Evolutionary conservation across 2,329 filamentous ascomycete species (phyloP), one percentile per base, ranked within the genome.

Genomic region (Sordariomycetes sp.): DNA sequence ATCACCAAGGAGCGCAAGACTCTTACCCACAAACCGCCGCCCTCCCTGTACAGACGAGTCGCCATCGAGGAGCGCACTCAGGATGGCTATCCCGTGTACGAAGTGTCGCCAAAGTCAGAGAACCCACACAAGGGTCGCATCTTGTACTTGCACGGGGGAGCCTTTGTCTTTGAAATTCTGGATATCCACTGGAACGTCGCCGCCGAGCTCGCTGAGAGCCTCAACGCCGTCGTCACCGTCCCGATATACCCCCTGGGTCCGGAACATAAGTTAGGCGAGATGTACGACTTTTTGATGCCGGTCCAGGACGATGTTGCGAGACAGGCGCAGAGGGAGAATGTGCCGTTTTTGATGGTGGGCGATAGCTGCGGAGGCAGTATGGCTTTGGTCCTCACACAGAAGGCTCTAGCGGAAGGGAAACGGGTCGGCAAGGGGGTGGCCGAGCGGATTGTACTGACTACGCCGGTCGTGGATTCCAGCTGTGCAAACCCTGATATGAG

Each of bases 181-280:
- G 33, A 32, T 3, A 37, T 40, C 36, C 53, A 57, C n/a, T 57
- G 53, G 53, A 33, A 37, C 24, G 26, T 55, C 15, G 42, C 47
- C 21, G 46, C 46, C 5, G 34, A 40, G 28, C 41, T 55, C 21
- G 50, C 51, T 2, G 41, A 50, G 35, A 46, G 49, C 3, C 40
- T 55, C 21, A 46, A 53, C 41, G 53, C 53, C 29, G 42, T 48
- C 10, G 40, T 54, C 26, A 53, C 50, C 2, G 47, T 57, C 21
- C 50, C 53, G 14, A 43, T 57, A 25, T 55, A 55, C 28, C 54
- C 54, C 7, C 42, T 57, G 19, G 52, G 46, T 1, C 53, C 53
- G 5, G 53, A 57, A 33, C 46, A 46, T 27, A 43, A 42, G 15
- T 41, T 55, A n/a, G 37, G 46, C 38, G 47, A 48, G 23, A 53